Evolutionary conservation across 1,139 yeast genomes (phyloP).

Genomic region (Geotrichum armillariae): DNA sequence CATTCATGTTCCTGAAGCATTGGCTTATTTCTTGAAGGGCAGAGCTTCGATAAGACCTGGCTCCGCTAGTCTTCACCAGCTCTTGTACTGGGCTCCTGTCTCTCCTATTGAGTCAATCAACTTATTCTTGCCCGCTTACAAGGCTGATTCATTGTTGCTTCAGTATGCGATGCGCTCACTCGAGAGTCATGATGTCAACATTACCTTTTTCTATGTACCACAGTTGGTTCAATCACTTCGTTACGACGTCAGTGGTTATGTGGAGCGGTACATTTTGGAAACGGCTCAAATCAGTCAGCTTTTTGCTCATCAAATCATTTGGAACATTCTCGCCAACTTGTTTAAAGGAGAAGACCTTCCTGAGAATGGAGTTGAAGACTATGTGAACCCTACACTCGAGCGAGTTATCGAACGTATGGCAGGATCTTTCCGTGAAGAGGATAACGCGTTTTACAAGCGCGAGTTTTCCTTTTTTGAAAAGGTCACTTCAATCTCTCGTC

Average conservation of each 20-base stretch:
- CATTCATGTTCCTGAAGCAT: constrained; percentile 61
- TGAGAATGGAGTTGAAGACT: constrained; percentile 67
- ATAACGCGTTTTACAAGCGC: constrained; percentile 66
- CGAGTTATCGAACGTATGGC: constrained; percentile 69
- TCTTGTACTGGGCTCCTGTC: constrained; percentile 73
- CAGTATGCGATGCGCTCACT: constrained; percentile 92
- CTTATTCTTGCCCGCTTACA: constrained; percentile 75
- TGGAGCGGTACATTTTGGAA: constrained; percentile 83
- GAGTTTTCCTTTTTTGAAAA: constrained; percentile 91
- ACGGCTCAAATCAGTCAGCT: constrained; percentile 88
- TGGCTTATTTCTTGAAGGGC: constrained; percentile 44
- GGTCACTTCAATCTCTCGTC: constrained; percentile 92
- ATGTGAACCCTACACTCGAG: constrained; percentile 80
- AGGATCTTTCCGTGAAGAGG: constrained; percentile 57
- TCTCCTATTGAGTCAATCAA: constrained; percentile 87
- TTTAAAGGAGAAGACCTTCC: constrained; percentile 75
- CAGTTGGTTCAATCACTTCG: constrained; percentile 93
- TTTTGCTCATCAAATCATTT: constrained; percentile 95
- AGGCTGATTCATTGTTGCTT: constrained; percentile 62
- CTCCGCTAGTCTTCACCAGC: constrained; percentile 33
- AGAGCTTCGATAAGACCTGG: constrained; percentile 14
- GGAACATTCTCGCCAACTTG: constrained; percentile 96
- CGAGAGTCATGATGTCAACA: constrained; percentile 82
- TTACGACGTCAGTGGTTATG: constrained; percentile 80
- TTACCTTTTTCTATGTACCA: constrained; percentile 95